Percentiles rank a stretch among this genome's conserved stretches.
Conservation (phyloP, 257 asterid genomes). For the Phtheirospermum japonicum region DNA sequence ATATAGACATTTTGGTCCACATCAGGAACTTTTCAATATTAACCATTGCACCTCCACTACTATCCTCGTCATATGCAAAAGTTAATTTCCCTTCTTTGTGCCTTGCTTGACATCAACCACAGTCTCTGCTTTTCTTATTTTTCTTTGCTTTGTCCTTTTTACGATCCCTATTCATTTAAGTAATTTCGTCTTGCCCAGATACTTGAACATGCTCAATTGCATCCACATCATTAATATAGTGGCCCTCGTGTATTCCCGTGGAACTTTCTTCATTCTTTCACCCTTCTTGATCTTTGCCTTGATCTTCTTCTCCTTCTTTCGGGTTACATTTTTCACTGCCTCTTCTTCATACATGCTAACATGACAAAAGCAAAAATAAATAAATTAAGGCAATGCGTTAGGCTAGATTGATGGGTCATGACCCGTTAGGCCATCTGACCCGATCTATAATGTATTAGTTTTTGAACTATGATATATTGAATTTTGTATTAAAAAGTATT, state of each 20-base stretch:
- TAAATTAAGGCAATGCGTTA: too few relatives aligned
- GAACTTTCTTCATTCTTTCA: background rate
- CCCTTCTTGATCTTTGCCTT: too few relatives aligned
- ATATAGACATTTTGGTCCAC: too few relatives aligned
- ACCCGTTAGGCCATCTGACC: too few relatives aligned
- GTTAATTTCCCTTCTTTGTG: conserved; percentile 12
- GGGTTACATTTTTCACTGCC: too few relatives aligned
- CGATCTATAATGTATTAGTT: too few relatives aligned
- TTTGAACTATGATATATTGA: too few relatives aligned
- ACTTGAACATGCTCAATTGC: conserved; percentile 8
- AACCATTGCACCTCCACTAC: conserved; percentile 2
- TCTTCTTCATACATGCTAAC: too few relatives aligned
- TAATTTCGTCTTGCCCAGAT: background rate
- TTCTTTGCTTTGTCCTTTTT: conserved; percentile 17
- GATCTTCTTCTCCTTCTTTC: too few relatives aligned
- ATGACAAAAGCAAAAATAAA: too few relatives aligned
- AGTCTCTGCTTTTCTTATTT: background rate
- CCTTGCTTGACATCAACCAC: conserved; percentile 16
- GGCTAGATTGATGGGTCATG: too few relatives aligned
- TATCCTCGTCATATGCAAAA: conserved; percentile 16
- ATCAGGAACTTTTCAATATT: conserved; percentile 25
- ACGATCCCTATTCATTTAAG: conserved; percentile 21
- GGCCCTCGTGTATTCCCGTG: background rate
- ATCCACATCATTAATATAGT: background rate
- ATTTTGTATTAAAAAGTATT: too few relatives aligned